A percentile compares a stretch with the other conserved stretches of the same genome.
Evolutionary conservation across 805 yeast genomes (phyloP).

Genomic region (Huiozyma sinensis): DNA sequence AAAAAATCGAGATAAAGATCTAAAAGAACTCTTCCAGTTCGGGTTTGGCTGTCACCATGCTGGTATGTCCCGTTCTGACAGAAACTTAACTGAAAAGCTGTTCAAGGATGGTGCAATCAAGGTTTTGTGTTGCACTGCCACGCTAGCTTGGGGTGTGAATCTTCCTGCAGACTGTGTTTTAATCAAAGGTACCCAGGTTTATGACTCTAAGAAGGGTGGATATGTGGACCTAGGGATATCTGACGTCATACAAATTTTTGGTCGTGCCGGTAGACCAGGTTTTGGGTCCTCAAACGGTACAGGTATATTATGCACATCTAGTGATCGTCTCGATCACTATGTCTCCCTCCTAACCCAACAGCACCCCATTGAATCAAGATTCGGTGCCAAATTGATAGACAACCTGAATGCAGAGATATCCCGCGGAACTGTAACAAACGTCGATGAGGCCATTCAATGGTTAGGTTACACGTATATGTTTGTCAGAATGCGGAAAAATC

Average conservation of each 20-base stretch:
- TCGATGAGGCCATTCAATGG: constrained; percentile 95
- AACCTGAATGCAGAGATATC: constrained; percentile 95
- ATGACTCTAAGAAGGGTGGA: constrained; percentile 92
- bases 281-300: constrained; percentile 78
- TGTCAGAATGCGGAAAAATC: constrained; percentile 91
- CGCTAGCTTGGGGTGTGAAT: constrained; percentile 99
- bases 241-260: constrained; percentile 95
- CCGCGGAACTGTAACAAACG: constrained; percentile 85
- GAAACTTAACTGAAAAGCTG: constrained; percentile 82
- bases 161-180: constrained; percentile 96
- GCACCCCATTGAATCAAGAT: constrained; percentile 86
- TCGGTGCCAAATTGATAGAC: constrained; percentile 71
- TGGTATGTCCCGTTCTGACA: constrained; percentile 85
- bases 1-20: constrained; percentile 62
- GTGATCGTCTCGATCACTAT: constrained; percentile 76
- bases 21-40: constrained; percentile 62
- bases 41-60: constrained; percentile 98
- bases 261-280: constrained; percentile 99
- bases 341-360: constrained; percentile 85
- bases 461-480: constrained; percentile 92
- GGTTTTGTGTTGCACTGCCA: constrained; percentile 91
- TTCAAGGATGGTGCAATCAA: constrained; percentile 77
- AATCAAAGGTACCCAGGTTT: constrained; percentile 92
- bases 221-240: constrained; percentile 87
- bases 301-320: constrained; percentile 78